Evolutionary conservation across 306 rosid species (phyloP).

Genomic region (Lathyrus sativus): DNA sequence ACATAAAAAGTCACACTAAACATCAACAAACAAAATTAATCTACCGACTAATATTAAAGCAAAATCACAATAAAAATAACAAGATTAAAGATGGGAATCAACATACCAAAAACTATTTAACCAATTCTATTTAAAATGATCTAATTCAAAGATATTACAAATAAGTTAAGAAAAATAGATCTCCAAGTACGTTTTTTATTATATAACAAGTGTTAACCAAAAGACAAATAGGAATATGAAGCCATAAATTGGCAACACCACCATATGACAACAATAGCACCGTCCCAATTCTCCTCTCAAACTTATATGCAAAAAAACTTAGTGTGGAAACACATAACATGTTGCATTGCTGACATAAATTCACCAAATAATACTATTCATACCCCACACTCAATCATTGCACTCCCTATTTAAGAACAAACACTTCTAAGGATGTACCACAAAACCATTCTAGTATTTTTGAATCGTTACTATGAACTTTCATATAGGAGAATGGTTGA

Average conservation of each 20-base stretch:
- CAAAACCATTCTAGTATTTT: conserved; percentile 20
- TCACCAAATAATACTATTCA: conserved; percentile 36
- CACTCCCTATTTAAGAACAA: conserved; percentile 46
- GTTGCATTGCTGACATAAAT: conserved; percentile 36
- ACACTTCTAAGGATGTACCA: not conserved
- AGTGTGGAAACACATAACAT: conserved; percentile 50
- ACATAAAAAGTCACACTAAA: too few species aligned
- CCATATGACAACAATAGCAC: conserved; percentile 43
- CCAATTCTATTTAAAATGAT: too few species aligned
- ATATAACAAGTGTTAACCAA: conserved; percentile 39
- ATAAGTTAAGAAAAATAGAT: too few species aligned
- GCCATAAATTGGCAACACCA: too few species aligned
- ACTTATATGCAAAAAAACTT: conserved; percentile 49
- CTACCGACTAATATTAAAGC: too few species aligned
- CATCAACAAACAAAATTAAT: too few species aligned
- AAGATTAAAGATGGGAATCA: too few species aligned
- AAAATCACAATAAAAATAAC: too few species aligned
- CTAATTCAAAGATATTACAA: too few species aligned
- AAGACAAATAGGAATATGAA: conserved; percentile 36
- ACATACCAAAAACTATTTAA: too few species aligned
- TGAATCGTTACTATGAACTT: conserved; percentile 33
- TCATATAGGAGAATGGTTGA: conserved; percentile 63
- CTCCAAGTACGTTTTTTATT: too few species aligned
- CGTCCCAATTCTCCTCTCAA: conserved; percentile 45
- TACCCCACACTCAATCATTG: conserved; percentile 37